Base-by-base conservation (phyloP, 176 grass and related monocot species). In the Tillandsia fasciculata region DNA sequence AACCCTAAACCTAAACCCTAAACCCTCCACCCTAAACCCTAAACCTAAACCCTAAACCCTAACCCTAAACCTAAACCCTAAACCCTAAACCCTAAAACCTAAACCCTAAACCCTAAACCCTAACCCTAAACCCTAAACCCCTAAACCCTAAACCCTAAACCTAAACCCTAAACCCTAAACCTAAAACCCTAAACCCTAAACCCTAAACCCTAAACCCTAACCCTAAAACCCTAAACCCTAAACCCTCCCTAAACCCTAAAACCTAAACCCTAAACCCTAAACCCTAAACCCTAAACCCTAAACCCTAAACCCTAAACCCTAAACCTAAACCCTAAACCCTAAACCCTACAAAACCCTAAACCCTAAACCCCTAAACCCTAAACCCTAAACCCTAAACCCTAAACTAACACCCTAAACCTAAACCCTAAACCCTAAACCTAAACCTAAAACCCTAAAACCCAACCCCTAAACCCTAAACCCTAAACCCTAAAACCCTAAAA, bases 311-410 rank as follows among this genome's bases (percentile, higher is more conserved):
- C 72, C 72, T 65, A 70, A 70, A 52, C 68, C 68, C 68, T 64
- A n/a, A n/a, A n/a, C n/a, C n/a, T n/a, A n/a, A n/a, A n/a, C n/a
- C n/a, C n/a, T n/a, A n/a, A n/a, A n/a, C n/a, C n/a, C n/a, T n/a
- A n/a, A n/a, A n/a, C n/a, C n/a, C n/a, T n/a, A n/a, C n/a, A n/a
- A 74, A 75, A 75, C 72, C 72, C 72, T 75, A 75, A 75, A 75
- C 72, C 72, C 72, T 75, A 75, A 75, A 65, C 72, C 72, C 72
- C 64, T 64, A 68, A 68, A 27, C 65, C 65, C 49, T 49, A 68
- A 68, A 9, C 65, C 65, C 49, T 49, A 68, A 68, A 27, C 65
- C 65, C 49, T 49, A 68, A 68, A 27, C 65, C 71, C 63, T 63
- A 73, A 73, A 53, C 71, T n/a, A n/a, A n/a, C n/a, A n/a, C n/a